A percentile compares a stretch with the other conserved stretches of the same genome.
phyloP scores from a whole-genome alignment of 176 grass and related monocot genomes.

The Triticum aestivum region IWGSC_CS_RefSeq_v2.1 NC_057801.1:627288648-627289147 shows the following conservation, averaged over 20 bases:
- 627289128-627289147: conserved; percentile 22
- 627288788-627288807: no score
- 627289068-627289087: background rate
- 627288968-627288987: background rate
- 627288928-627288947: background rate
- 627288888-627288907: background rate
- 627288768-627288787: no score
- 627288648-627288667: no score
- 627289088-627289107: background rate
- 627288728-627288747: no score
- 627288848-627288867: background rate
- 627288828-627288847: background rate
- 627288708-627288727: no score
- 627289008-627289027: background rate
- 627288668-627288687: no score
- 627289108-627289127: conserved; percentile 24
- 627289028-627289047: background rate
- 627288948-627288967: conserved; percentile 24
- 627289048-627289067: background rate
- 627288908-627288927: background rate
- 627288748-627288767: no score
- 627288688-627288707: no score
- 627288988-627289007: background rate
- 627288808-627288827: conserved; percentile 1
- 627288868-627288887: conserved; percentile 32